Base-by-base conservation (phyloP, 2,329 filamentous ascomycete species). In the Zarea fungicola region DNA sequence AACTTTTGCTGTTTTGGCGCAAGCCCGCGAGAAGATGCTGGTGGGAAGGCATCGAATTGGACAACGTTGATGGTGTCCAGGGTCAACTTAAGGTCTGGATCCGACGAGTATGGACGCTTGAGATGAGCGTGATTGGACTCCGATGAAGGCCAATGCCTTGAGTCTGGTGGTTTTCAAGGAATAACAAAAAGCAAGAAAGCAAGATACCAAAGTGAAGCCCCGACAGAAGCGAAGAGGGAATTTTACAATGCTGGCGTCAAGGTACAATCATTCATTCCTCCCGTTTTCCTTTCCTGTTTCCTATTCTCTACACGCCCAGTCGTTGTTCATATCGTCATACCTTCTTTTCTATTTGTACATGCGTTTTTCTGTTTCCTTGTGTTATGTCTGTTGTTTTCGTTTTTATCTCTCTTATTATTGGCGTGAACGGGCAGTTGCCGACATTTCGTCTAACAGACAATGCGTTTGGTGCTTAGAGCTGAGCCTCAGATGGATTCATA, bases 1-100 rank as follows among this genome's bases (percentile, higher is more conserved):
- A 99, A 72, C 79, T 99, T 40, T 77, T 99, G 13, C 78, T 99
- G 4, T 99, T 99, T 74, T 99, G 93, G 93, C 82, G 93, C 56
- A 99, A 99, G 70, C 93, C 93, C 14, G 93, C 93, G 13, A 77
- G 93, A 53, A 81, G 93, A 65, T 99, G 93, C 75, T 99, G 93
- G 93, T 99, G 93, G 93, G 93, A 99, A 67, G 93, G 93, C 21
- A 87, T 99, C 31, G 91, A 97, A 66, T 76, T 99, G 37, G 82
- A 93, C 16, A 78, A 88, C 56, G 87, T 99, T 11, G 89, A 95
- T 43, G 93, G 93, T 13, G 86, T 97, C 7, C 83, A 95, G 44
- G 92, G 91, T 45, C 89, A 85, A 65, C 77, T 99, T 58, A 99
- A 99, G 71, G 90, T 99, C 51, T 99, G 93, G 93, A 97, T 99